Evolutionary conservation across 73 alveolate genomes (phyloP), one percentile per base, ranked within the genome.

Genomic region (Paramecium sonneborni): DNA sequence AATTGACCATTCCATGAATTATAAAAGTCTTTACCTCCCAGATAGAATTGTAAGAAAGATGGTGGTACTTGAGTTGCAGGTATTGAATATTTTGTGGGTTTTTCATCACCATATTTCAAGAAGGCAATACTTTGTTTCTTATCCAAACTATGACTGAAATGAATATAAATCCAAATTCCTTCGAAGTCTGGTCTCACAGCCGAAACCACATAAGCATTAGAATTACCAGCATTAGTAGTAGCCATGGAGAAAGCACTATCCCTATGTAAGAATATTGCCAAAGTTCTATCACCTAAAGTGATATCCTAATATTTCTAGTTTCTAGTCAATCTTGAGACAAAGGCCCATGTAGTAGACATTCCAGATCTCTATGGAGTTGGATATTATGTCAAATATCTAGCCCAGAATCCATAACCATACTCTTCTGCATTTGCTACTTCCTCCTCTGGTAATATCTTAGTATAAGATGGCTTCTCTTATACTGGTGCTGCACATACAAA

Each of bases 391-490:
- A 74, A 74, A 37, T 37, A 74, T 74, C 87, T 74, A 15, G 44
- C 37, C 87, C 87, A 74, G 67, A 74, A 74, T 34, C 87, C 87
- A 74, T 74, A 74, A 37, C 87, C 87, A 74, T 74, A 74, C 87
- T 74, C 87, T 12, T 74, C 58, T 3, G 38, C 32, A 34, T 35
- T 39, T 37, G 37, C 58, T 21, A 74, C 56, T n/a, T 74, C 87
- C 11, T 74, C 87, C 3, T 39, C 34, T 10, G 84, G 84, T 9
- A 62, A 32, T 62, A 62, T 44, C 2, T 62, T 62, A 3, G 84
- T 15, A 5, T 2, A 26, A 23, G 84, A 30, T 30, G 84, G 84
- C 24, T 62, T 62, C 84, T 62, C 84, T 62, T 62, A 62, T 12
- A 14, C 10, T 52, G 68, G 68, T 24, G 84, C 84, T 30, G 84